A percentile compares a stretch with the other conserved stretches of the same genome.
Conservation (phyloP, 2,329 filamentous ascomycete species). For the Fusarium hostae region DNA sequence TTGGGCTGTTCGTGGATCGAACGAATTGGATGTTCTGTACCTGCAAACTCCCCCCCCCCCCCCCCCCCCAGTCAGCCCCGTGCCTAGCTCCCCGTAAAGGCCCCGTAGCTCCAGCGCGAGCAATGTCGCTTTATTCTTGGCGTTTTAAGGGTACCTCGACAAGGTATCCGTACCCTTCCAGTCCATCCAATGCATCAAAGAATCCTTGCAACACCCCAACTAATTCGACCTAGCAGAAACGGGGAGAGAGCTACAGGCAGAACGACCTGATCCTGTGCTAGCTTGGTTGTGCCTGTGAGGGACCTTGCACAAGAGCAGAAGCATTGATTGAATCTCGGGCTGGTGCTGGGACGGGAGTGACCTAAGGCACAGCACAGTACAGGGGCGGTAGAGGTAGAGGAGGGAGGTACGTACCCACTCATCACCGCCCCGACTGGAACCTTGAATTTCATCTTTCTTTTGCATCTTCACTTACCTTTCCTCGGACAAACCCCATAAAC, state of each 20-base stretch:
- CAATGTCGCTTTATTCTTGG: conserved; percentile 41
- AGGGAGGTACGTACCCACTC: conserved; percentile 46
- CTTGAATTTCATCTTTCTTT: conserved; percentile 51
- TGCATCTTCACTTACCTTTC: conserved; percentile 49
- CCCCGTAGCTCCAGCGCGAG: conserved; percentile 40
- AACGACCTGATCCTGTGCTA: conserved; percentile 33
- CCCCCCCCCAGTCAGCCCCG: conserved; percentile 43
- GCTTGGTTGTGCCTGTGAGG: conserved; percentile 16
- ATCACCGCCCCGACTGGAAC: conserved; percentile 44
- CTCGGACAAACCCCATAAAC: conserved; percentile 34
- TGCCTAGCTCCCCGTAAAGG: conserved; percentile 40
- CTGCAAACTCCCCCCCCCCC: conserved; percentile 33
- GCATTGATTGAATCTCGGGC: conserved; percentile 31
- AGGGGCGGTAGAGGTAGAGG: conserved; percentile 29
- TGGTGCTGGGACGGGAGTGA: conserved; percentile 30
- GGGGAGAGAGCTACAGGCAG: conserved; percentile 41
- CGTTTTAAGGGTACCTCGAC: conserved; percentile 41
- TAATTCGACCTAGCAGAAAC: conserved; percentile 42
- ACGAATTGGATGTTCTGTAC: conserved; percentile 2
- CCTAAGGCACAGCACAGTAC: conserved; percentile 3
- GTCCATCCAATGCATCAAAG: conserved; percentile 34
- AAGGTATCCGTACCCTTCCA: conserved; percentile 31
- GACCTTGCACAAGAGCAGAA: conserved; percentile 17
- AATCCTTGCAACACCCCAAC: conserved; percentile 39
- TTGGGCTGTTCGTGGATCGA: conserved; percentile 12